phyloP scores from a whole-genome alignment of 2,329 filamentous ascomycete species.

The Penicillium sclerotiorum region DNA sequence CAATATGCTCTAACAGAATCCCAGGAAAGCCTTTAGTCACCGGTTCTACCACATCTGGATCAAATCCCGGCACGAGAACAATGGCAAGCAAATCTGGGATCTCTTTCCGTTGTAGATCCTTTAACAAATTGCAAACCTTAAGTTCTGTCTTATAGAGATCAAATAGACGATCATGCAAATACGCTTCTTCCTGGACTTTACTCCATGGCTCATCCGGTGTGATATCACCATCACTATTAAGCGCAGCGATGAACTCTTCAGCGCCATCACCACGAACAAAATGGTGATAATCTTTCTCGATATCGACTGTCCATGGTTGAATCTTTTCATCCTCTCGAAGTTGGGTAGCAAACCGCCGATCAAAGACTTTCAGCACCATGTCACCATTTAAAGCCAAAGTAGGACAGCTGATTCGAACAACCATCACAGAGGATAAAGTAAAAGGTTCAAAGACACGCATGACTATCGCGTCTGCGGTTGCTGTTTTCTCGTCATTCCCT shows the following conservation, averaged over 20 bases:
- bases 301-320: slow-evolving; percentile 13
- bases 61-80: neutral
- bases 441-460: slow-evolving; percentile 20
- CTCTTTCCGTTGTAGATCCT: slow-evolving; percentile 20
- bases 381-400: slow-evolving; percentile 6
- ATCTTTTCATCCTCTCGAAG: slow-evolving; percentile 13
- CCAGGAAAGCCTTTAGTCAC: neutral
- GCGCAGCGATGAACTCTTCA: slow-evolving; percentile 5
- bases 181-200: slow-evolving; percentile 16
- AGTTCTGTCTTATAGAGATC: slow-evolving; percentile 15
- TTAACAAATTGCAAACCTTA: slow-evolving; percentile 11
- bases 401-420: slow-evolving; percentile 11
- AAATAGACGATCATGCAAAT: slow-evolving; percentile 14
- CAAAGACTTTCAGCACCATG: slow-evolving; percentile 23
- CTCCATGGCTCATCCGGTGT: slow-evolving; percentile 4
- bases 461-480: slow-evolving; percentile 5
- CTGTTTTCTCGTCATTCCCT: neutral
- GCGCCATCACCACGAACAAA: slow-evolving; percentile 18
- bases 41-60: neutral
- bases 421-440: slow-evolving; percentile 19
- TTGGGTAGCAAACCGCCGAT: slow-evolving; percentile 20
- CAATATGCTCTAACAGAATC: neutral
- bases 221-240: slow-evolving; percentile 4
- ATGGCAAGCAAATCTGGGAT: slow-evolving; percentile 16
- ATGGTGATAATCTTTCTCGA: slow-evolving; percentile 17